phyloP scores from a whole-genome alignment of 331 rosid species.

The Acacia concinna region DNA sequence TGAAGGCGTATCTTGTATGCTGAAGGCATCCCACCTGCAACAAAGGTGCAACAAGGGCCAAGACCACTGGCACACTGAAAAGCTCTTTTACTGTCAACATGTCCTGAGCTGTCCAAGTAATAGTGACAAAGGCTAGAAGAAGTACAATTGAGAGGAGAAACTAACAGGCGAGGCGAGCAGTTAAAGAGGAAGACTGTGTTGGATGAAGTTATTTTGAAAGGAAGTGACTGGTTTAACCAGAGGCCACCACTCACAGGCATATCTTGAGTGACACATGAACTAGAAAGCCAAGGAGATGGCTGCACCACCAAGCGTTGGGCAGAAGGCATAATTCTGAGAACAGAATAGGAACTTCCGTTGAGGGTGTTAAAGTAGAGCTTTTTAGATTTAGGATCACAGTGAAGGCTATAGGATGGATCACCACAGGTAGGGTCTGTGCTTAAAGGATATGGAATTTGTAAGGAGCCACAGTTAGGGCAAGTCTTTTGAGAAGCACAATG shows the following conservation, averaged over 20 bases:
- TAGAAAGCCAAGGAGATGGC: conserved; percentile 77
- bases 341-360: conserved; percentile 69
- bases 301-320: conserved; percentile 67
- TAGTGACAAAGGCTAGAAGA: conserved; percentile 80
- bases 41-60: conserved; percentile 85
- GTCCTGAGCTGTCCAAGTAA: conserved; percentile 72
- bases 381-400: conserved; percentile 56
- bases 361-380: conserved; percentile 64
- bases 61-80: conserved; percentile 57
- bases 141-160: conserved; percentile 92
- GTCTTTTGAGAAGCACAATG: conserved; percentile 54
- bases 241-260: conserved; percentile 74
- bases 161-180: conserved; percentile 86
- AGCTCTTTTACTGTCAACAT: conserved; percentile 47
- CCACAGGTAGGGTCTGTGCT: conserved; percentile 77
- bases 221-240: conserved; percentile 88
- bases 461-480: conserved; percentile 77
- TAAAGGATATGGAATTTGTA: conserved; percentile 75
- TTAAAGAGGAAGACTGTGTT: conserved; percentile 80
- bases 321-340: conserved; percentile 48
- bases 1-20: conserved; percentile 93
- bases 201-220: conserved; percentile 82
- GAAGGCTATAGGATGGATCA: conserved; percentile 60
- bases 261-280: conserved; percentile 75
- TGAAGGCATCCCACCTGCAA: conserved; percentile 88